Evolutionary conservation across 1,284 basidiomycete genomes (phyloP), one percentile per base, ranked within the genome.

Genomic region (Moniliophthora roreri): DNA sequence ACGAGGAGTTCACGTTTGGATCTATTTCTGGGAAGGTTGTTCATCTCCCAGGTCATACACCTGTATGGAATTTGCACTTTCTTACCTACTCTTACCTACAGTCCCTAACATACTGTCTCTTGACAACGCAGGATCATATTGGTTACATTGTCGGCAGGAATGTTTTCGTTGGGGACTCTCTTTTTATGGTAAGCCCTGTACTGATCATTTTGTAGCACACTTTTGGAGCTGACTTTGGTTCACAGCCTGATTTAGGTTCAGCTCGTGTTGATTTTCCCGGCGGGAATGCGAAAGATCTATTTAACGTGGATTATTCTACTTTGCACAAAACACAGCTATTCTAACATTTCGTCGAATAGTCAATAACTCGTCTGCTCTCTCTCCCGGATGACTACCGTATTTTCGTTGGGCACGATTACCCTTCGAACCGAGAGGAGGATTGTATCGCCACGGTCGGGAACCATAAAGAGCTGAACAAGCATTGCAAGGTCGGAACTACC

Each of bases 331-430:
- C 16, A 21, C 23, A 8, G 26, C 23, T 3, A n/a, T 21, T 34
- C 20, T 11, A 11, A 38, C 20, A 32, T 28, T 20, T 50, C 9
- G 40, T 9, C 24, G 34, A n/a, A 13, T 52, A 74, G 73, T 72
- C 73, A 8, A 71, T 73, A 65, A 67, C 67, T 55, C 67, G 68
- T 20, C 63, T 76, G 4, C 65, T 74, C 20, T 56, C 68, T 16
- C 60, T 74, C n/a, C 73, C 73, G 2, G 55, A 60, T 15, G 63
- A 69, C 46, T 69, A 69, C 52, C 66, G 66, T 44, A 63, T 75
- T 35, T 74, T 73, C 52, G 70, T 73, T 5, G 73, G 72, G n/a
- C 74, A 76, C 45, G 74, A 75, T 59, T 75, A 75, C 40, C 63
- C 60, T 46, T 55, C 67, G 3, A 62, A 58, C 48, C 67, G 69